phyloP scores from a whole-genome alignment of 148 eudicot species.

The Fagopyrum homotropicum region DNA sequence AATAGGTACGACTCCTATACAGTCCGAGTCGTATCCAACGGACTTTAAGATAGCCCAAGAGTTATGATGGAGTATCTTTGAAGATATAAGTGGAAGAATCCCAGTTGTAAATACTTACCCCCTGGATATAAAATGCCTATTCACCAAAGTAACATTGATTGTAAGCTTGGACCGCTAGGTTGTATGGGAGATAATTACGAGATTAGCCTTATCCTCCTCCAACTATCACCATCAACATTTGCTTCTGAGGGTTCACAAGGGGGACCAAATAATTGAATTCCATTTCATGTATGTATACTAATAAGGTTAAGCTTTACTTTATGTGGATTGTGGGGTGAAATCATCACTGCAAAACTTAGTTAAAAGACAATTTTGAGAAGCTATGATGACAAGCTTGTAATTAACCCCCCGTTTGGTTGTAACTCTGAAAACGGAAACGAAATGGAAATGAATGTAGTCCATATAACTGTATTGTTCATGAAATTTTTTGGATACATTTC shows the following conservation, averaged over 20 bases:
- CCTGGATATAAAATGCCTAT: neutral
- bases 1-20: no score
- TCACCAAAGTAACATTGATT: neutral
- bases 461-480: no score
- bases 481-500: no score
- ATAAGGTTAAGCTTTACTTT: neutral
- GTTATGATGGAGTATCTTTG: neutral
- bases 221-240: conserved; percentile 9
- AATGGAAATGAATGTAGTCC: no score
- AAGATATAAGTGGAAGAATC: neutral
- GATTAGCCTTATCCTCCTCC: neutral
- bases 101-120: neutral
- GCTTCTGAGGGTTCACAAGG: neutral
- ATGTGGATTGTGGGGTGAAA: neutral
- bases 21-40: no score
- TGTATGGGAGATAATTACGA: neutral
- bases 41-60: no score
- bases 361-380: neutral
- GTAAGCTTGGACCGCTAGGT: neutral
- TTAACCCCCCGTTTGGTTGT: no score
- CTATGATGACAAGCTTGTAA: neutral
- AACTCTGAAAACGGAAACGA: no score
- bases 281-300: neutral
- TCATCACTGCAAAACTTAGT: neutral
- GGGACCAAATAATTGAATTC: conserved; percentile 9